Percentiles rank a stretch among this genome's conserved stretches.
Conservation (phyloP, 2,329 filamentous ascomycete genomes). For the Phialophora macrospora region DNA sequence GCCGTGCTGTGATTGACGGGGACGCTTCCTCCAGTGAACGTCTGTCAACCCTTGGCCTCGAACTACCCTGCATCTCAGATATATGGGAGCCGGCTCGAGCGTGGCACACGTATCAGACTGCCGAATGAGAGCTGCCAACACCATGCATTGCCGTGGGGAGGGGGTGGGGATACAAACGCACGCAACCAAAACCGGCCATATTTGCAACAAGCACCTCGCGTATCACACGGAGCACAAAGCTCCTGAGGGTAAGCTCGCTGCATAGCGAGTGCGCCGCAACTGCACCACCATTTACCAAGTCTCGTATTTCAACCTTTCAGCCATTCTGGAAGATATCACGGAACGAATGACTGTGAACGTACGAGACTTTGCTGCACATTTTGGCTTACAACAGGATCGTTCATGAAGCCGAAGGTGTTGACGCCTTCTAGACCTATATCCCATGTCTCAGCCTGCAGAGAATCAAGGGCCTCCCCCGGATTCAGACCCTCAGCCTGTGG, state of each 20-base stretch:
- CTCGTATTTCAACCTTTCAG: slow-evolving; percentile 3
- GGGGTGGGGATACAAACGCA: slow-evolving; percentile 6
- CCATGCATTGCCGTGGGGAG: neutral
- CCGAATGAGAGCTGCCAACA: neutral
- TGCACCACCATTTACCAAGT: neutral
- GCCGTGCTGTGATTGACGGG: neutral
- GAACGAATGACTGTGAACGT: neutral
- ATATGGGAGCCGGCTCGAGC: neutral
- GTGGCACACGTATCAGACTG: neutral
- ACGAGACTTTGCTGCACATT: neutral
- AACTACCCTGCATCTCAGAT: neutral
- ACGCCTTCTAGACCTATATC: neutral
- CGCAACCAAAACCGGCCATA: neutral
- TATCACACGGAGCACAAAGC: slow-evolving; percentile 9
- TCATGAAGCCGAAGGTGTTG: neutral
- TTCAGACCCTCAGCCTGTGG: slow-evolving; percentile 9
- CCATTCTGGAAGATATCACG: slow-evolving; percentile 3
- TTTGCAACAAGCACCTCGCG: neutral
- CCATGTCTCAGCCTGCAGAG: slow-evolving; percentile 14
- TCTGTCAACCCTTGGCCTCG: neutral
- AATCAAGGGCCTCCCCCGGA: neutral
- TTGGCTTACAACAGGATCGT: neutral
- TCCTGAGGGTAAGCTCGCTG: neutral
- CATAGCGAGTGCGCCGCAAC: slow-evolving; percentile 1
- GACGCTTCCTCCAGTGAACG: neutral